phyloP scores from a whole-genome alignment of 169 alveolate genomes.

The Perkinsus marinus region DNA sequence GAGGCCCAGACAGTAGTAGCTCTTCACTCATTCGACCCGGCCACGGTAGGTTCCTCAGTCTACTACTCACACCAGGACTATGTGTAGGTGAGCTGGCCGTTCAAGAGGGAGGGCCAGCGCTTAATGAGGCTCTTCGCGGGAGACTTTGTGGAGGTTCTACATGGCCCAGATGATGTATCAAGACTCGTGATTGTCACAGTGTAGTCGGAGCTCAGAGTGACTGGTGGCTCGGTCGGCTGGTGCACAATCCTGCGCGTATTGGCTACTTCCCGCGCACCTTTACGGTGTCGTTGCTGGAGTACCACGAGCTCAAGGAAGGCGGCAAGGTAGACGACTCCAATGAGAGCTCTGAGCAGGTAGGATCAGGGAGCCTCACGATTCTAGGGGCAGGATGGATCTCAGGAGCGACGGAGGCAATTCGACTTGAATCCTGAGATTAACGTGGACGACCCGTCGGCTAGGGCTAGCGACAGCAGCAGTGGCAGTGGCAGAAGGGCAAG shows the following conservation, averaged over 20 bases:
- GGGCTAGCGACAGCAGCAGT: not conserved
- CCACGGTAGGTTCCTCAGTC: not conserved
- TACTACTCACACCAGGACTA: not conserved
- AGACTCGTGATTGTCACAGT: not conserved
- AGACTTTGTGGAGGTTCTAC: not conserved
- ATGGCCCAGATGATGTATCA: not conserved
- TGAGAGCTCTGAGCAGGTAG: not conserved
- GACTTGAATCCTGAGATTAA: not conserved
- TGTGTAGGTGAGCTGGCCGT: not conserved
- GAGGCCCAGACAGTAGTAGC: not conserved
- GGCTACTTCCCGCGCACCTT: not conserved
- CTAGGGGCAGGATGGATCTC: not conserved
- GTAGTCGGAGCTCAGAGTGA: not conserved
- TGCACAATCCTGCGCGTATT: not conserved
- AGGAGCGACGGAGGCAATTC: not conserved
- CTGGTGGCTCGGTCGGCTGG: not conserved
- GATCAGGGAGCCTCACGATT: too few species aligned
- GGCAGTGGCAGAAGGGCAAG: too few species aligned
- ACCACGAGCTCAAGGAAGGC: not conserved
- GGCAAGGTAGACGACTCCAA: not conserved
- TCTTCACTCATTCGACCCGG: not conserved
- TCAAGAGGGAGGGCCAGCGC: not conserved
- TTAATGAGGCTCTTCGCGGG: not conserved
- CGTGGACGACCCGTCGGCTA: not conserved
- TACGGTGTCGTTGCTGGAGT: not conserved